These are phyloP conservation scores for Colletotrichum lindemuthianum DNA, from an alignment of 2,329 filamentous ascomycete genomes.

Conservation along the genomic window DNA sequence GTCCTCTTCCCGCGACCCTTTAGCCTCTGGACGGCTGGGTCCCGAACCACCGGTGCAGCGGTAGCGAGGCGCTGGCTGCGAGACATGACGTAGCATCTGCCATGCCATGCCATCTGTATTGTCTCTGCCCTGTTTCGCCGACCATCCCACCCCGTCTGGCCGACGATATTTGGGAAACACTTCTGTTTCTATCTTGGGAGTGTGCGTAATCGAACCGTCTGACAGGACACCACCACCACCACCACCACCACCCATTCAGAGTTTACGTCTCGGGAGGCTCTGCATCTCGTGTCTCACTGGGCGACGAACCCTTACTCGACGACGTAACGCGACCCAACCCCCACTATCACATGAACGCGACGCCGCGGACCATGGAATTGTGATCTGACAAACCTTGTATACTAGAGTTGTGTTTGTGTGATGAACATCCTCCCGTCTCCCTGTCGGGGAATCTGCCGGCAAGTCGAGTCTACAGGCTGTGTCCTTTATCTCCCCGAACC, in stretches of 20 bases:
- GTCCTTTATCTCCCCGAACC: not conserved
- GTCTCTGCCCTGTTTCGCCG: not conserved
- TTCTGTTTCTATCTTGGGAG: slow-evolving; percentile 2
- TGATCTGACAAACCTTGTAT: slow-evolving; percentile 1
- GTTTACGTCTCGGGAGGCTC: slow-evolving; percentile 23
- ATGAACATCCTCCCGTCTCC: slow-evolving; percentile 4
- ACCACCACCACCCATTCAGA: slow-evolving; percentile 1
- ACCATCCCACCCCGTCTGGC: not conserved
- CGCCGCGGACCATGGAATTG: not conserved
- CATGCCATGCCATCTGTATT: slow-evolving; percentile 9
- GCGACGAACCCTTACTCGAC: slow-evolving; percentile 13
- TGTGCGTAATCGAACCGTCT: slow-evolving; percentile 1
- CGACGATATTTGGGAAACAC: not conserved
- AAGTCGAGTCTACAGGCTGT: not conserved
- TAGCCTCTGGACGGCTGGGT: not conserved
- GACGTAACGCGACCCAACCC: slow-evolving; percentile 22
- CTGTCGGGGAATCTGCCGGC: slow-evolving; percentile 2
- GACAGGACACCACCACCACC: slow-evolving; percentile 18
- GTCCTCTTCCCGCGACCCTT: too few species aligned
- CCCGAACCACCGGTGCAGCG: slow-evolving; percentile 31
- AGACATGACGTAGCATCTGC: slow-evolving; percentile 26
- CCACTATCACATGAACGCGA: slow-evolving; percentile 30
- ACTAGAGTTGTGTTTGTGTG: slow-evolving; percentile 7
- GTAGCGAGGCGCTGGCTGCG: slow-evolving; percentile 6
- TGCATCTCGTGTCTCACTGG: slow-evolving; percentile 20